These are phyloP conservation scores for Cyberlindnera xylosilytica DNA, from an alignment of 805 yeast genomes.

Conservation along the genomic window DNA sequence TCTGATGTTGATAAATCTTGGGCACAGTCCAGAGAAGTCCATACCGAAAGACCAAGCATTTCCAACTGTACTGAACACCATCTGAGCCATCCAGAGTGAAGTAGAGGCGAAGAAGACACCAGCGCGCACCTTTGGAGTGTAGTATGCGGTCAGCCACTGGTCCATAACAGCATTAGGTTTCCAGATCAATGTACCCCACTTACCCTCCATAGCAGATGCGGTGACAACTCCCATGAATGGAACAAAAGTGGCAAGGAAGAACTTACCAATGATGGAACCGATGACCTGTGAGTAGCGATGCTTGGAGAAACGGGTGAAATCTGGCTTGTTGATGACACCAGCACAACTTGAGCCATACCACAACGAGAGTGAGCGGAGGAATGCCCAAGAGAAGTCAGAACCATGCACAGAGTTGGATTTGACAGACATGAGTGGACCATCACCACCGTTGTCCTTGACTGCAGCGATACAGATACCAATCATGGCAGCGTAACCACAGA, in stretches of 20 bases:
- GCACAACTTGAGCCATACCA: slow-evolving; percentile 39
- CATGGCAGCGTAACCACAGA: slow-evolving; percentile 8
- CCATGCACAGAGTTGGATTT: slow-evolving; percentile 11
- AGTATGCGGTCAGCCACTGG: slow-evolving; percentile 36
- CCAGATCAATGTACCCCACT: slow-evolving; percentile 37
- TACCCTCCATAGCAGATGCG: slow-evolving; percentile 32
- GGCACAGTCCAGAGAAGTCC: slow-evolving; percentile 25
- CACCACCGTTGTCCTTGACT: slow-evolving; percentile 11
- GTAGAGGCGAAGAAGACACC: slow-evolving; percentile 34
- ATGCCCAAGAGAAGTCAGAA: slow-evolving; percentile 32
- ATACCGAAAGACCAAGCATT: slow-evolving; percentile 31
- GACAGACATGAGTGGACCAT: slow-evolving; percentile 10
- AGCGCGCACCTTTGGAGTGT: slow-evolving; percentile 34
- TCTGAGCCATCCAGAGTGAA: slow-evolving; percentile 8
- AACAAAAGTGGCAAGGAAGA: slow-evolving; percentile 33
- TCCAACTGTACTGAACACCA: slow-evolving; percentile 15
- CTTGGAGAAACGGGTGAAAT: slow-evolving; percentile 36
- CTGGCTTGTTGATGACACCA: slow-evolving; percentile 38
- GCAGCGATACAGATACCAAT: slow-evolving; percentile 11
- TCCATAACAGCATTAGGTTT: slow-evolving; percentile 33
- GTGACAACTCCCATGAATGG: slow-evolving; percentile 38
- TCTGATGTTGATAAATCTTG: slow-evolving; percentile 29
- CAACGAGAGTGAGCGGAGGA: slow-evolving; percentile 36
- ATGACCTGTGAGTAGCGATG: slow-evolving; percentile 23
- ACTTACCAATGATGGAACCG: slow-evolving; percentile 31